Base-by-base conservation (phyloP, 208 protist genomes). In the Wallacemonas rigidus region DNA sequence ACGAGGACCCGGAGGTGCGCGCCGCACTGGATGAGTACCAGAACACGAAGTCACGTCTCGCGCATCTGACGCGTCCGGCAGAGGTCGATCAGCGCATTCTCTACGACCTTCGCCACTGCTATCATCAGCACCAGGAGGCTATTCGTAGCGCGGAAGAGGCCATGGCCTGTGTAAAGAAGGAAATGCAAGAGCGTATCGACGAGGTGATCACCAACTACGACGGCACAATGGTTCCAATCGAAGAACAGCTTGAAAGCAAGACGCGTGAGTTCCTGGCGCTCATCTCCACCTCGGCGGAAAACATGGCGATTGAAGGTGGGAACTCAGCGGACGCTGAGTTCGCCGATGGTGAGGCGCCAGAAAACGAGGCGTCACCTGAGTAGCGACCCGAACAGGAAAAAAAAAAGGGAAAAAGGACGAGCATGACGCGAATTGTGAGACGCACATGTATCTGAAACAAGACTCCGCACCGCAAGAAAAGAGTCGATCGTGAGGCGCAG, bases 161-260 rank as follows among this genome's bases (percentile, higher is more conserved):
- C 64, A 57, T 89, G 57, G 51, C 43, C 5, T 70, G 48, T 11
- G 56, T 90, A 9, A 70, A 90, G 55, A n/a, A 60, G 8, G 61
- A 85, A 44, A 75, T 84, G 57, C 15, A 69, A 1, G 67, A 15
- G 8, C 82, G 84, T 58, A 44, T 90, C 12, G 43, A 72, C 9
- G 82, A 88, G 51, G 78, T 95, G 39, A 86, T 80, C 9, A 68
- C 73, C 36, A 84, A 85, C 75, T 95, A 95, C 68, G 90, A 95
- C 71, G 78, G 75, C 53, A 91, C 90, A 8, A 95, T 95, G 90
- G 74, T 91, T 63, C 78, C 90, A 11, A 72, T 95, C 36, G 75
- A 95, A 50, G 85, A 90, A 41, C 71, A 81, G 60, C 73, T 95
- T 9, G 89, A 92, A 69, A 75, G 80, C 14, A 71, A 80, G 62